These are phyloP conservation scores for Coelastrella sp. DNA, from an alignment of 139 green algal genomes.

Conservation along the genomic window DNA sequence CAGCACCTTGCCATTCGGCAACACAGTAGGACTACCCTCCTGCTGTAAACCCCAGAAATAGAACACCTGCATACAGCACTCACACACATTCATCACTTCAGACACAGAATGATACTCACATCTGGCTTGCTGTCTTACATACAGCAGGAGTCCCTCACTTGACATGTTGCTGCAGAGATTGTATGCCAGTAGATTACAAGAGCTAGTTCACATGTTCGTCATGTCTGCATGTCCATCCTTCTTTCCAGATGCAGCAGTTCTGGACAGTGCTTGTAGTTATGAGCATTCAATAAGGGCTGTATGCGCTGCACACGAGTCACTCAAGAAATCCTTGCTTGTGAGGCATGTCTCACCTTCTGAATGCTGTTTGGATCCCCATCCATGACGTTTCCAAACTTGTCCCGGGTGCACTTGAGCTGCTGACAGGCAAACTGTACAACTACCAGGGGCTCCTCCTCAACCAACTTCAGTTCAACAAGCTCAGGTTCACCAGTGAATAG, in stretches of 20 bases:
- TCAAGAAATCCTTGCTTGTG: neutral
- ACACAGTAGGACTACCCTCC: conserved; percentile 77
- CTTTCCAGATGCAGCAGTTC: no score
- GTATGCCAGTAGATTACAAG: no score
- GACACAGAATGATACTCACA: no score
- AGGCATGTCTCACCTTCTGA: conserved; percentile 61
- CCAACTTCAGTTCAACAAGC: conserved; percentile 84
- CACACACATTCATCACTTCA: no score
- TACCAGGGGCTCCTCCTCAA: conserved; percentile 90
- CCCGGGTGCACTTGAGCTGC: conserved; percentile 91
- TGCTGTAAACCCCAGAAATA: conserved; percentile 90
- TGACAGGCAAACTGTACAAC: conserved; percentile 85
- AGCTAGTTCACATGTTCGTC: no score
- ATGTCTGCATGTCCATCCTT: no score
- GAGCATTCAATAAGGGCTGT: no score
- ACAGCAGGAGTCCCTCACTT: no score
- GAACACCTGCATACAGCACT: conserved; percentile 52
- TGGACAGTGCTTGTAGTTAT: no score
- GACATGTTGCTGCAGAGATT: no score
- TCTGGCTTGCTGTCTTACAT: no score
- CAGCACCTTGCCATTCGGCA: conserved; percentile 76
- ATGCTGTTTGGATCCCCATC: conserved; percentile 87
- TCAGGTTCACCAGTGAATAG: conserved; percentile 92
- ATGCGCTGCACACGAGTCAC: neutral
- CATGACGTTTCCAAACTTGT: conserved; percentile 93